phyloP scores from a whole-genome alignment of 805 yeast species.

The Torulaspora franciscae region DNA sequence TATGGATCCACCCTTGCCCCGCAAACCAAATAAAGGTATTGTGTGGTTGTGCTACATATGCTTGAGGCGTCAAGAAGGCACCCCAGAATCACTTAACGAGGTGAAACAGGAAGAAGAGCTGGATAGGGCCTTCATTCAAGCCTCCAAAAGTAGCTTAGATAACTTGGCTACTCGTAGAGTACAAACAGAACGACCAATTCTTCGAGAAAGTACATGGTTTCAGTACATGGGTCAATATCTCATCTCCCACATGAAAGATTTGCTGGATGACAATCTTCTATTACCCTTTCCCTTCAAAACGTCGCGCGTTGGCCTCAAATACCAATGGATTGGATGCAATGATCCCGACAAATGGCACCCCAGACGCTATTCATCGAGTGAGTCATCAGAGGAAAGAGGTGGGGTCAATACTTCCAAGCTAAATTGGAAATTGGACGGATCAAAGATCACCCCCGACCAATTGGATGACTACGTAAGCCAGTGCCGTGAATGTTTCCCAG shows the following conservation, averaged over 20 bases:
- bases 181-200: conserved; percentile 8
- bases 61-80: conserved; percentile 52
- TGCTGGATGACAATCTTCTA: conserved; percentile 15
- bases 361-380: conserved; percentile 12
- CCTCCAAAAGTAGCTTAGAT: conserved; percentile 16
- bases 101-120: conserved; percentile 9
- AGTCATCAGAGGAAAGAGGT: conserved; percentile 56
- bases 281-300: conserved; percentile 30
- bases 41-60: conserved; percentile 88
- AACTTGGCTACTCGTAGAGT: conserved; percentile 16
- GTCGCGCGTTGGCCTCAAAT: conserved; percentile 25
- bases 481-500: conserved; percentile 54
- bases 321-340: conserved; percentile 31
- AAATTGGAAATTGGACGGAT: conserved; percentile 53
- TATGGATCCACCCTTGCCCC: conserved; percentile 73
- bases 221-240: conserved; percentile 31
- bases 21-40: conserved; percentile 80
- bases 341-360: conserved; percentile 11
- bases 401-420: conserved; percentile 59
- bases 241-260: conserved; percentile 22
- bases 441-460: conserved; percentile 23
- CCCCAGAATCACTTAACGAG: conserved; percentile 16
- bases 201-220: conserved; percentile 24
- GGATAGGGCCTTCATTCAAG: conserved; percentile 4
- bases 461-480: conserved; percentile 52